phyloP scores from a whole-genome alignment of 176 grass and related monocot genomes.

The Bolboschoenus planiculmis region DNA sequence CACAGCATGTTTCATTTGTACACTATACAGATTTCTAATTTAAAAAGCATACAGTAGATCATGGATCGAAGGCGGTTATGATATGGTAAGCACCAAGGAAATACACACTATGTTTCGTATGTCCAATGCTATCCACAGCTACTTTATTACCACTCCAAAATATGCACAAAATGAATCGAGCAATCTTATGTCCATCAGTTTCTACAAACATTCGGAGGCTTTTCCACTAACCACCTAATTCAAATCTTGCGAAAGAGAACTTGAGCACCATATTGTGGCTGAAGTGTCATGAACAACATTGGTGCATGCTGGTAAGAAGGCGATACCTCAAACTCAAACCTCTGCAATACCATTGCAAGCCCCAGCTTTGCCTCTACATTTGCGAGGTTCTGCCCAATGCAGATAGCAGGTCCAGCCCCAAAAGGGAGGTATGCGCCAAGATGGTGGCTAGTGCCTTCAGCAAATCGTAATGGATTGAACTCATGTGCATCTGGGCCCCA shows the following conservation, averaged over 20 bases:
- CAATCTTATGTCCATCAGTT: neutral
- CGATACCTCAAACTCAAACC: conserved; percentile 45
- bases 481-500: conserved; percentile 51
- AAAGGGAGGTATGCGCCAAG: conserved; percentile 68
- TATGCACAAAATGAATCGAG: no score
- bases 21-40: no score
- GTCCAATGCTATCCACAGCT: no score
- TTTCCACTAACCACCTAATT: neutral
- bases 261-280: conserved; percentile 73
- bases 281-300: conserved; percentile 43
- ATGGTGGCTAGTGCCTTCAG: conserved; percentile 55
- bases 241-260: conserved; percentile 59
- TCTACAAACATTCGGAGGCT: neutral
- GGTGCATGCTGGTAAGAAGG: conserved; percentile 79
- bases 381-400: conserved; percentile 71
- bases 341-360: conserved; percentile 53
- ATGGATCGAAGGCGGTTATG: no score
- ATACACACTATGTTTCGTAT: no score
- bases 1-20: no score
- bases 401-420: conserved; percentile 53
- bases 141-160: no score
- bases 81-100: no score
- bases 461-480: conserved; percentile 70
- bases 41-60: no score
- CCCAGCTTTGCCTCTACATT: conserved; percentile 57